A percentile compares a stretch with the other conserved stretches of the same genome.
These are phyloP conservation scores for Cystobasidium tubakii DNA, from an alignment of 768 basidiomycete genomes.

Conservation along the genomic window DNA sequence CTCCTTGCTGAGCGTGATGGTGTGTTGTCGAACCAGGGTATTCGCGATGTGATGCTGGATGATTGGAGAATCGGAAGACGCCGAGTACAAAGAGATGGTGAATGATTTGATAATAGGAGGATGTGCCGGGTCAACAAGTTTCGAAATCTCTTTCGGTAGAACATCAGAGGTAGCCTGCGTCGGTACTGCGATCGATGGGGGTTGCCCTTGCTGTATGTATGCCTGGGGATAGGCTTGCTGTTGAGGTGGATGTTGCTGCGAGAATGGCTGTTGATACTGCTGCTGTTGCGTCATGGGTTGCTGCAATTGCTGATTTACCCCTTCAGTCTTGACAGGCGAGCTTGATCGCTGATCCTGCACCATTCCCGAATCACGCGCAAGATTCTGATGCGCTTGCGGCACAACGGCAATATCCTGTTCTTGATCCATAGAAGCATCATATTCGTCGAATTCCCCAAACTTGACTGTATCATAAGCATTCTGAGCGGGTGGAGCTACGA, in stretches of 20 bases:
- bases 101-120: constrained; percentile 17
- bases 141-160: background rate
- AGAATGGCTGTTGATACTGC: no score
- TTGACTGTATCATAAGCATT: constrained; percentile 8
- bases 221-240: background rate
- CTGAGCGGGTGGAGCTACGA: background rate
- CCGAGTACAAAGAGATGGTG: background rate
- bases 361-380: background rate
- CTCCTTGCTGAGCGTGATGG: background rate
- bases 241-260: background rate
- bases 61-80: background rate
- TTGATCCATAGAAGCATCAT: background rate
- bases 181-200: background rate
- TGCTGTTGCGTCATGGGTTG: background rate
- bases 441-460: constrained; percentile 10
- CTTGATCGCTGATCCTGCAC: background rate
- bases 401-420: background rate
- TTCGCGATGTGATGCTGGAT: background rate
- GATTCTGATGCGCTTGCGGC: background rate
- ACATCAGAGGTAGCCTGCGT: background rate
- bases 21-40: constrained; percentile 5
- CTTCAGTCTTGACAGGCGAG: background rate
- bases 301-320: background rate
- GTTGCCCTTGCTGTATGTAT: background rate
- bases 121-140: background rate